Evolutionary conservation across 1,284 basidiomycete species (phyloP).

Genomic region (Austroboletus novae-zelandiae): DNA sequence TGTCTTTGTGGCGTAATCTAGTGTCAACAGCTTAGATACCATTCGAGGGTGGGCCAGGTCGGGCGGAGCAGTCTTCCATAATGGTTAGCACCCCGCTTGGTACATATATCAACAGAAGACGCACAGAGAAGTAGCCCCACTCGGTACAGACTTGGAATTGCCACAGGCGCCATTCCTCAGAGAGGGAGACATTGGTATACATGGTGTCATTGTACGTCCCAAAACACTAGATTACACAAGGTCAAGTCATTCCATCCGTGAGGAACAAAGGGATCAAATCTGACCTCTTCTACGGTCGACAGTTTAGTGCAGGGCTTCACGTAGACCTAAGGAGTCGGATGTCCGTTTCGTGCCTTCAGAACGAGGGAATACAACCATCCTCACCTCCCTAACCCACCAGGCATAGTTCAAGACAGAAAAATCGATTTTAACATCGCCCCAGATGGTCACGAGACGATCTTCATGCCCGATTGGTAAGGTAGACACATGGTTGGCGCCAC

Average conservation of each 20-base stretch:
- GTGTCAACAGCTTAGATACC: slow-evolving; percentile 70
- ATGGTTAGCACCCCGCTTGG: not conserved
- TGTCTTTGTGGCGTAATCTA: slow-evolving; percentile 78
- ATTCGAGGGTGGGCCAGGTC: slow-evolving; percentile 62
- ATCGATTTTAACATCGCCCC: slow-evolving; percentile 47
- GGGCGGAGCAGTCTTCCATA: slow-evolving; percentile 63
- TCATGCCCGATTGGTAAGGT: slow-evolving; percentile 43
- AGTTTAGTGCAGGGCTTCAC: slow-evolving; percentile 57
- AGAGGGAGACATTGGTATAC: slow-evolving; percentile 61
- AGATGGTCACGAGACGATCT: slow-evolving; percentile 42
- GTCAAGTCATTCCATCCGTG: not conserved
- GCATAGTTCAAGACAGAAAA: slow-evolving; percentile 74
- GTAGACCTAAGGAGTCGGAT: slow-evolving; percentile 42
- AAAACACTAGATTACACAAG: slow-evolving; percentile 67
- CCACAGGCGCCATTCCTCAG: slow-evolving; percentile 85
- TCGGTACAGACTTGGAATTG: slow-evolving; percentile 90
- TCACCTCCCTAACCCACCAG: slow-evolving; percentile 67
- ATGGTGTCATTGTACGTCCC: slow-evolving; percentile 72
- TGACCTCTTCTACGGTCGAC: slow-evolving; percentile 58
- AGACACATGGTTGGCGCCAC: slow-evolving; percentile 28
- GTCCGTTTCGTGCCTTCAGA: not conserved
- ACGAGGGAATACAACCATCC: slow-evolving; percentile 7
- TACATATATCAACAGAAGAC: slow-evolving; percentile 17
- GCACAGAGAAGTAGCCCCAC: slow-evolving; percentile 88
- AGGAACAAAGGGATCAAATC: slow-evolving; percentile 10